Base-by-base conservation (phyloP, 345 rosid species). In the Xanthoceras sorbifolium region DNA sequence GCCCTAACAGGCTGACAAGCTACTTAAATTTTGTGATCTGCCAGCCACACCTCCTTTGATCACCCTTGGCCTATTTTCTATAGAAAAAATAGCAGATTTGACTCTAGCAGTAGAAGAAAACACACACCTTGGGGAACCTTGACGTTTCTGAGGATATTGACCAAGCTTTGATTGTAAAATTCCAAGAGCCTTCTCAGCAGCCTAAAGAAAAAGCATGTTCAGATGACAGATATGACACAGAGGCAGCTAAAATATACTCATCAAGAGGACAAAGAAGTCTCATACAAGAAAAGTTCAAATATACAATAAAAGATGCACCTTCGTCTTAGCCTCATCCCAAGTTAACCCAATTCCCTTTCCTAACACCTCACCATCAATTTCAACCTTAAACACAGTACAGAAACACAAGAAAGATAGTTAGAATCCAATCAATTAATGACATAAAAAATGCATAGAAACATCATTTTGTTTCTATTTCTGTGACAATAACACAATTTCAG, bases 321-420 rank as follows among this genome's bases (percentile, higher is more conserved):
- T 96, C 90, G 83, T 85, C 87, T 86, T 90, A 77, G 99, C 99
- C 81, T 97, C 97, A 69, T 94, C 98, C 97, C 97, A 94, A 15
- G 98, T 90, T 17, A 80, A 87, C 70, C 99, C 99, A 60, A 82
- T 79, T 52, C 98, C 99, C 85, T 88, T 87, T 34, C 97, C 98
- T 80, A 94, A 69, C 73, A 92, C 89, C 83, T 87, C 94, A 46
- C 98, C 98, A 82, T 91, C 93, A n/a, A 97, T 82, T 89, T 92
- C 96, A 80, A 97, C 98, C 98, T 97, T 85, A 76, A 72, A 73
- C 75, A 76, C 26, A 62, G 64, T 42, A 65, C 9, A 50, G 65
- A 67, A 72, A 72, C 63, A 69, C 71, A 72, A 75, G 14, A 25
- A 38, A 65, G 22, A 71, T 63, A 6, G 72, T 57, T 28, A 72